These are phyloP conservation scores for Camellia sinensis DNA, from an alignment of 148 eudicot species.

Conservation along the genomic window DNA sequence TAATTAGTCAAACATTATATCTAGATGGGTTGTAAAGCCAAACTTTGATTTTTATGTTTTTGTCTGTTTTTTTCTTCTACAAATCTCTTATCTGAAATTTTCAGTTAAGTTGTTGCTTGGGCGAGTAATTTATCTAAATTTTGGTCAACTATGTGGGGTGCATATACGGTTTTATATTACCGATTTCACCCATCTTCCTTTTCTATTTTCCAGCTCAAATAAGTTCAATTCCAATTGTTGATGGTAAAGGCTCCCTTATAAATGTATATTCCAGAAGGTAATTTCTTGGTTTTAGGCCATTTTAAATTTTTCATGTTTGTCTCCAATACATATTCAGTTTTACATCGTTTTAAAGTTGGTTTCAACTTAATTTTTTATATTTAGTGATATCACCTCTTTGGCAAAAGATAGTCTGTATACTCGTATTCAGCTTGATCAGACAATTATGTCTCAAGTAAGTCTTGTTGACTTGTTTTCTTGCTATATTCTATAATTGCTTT, in stretches of 20 bases:
- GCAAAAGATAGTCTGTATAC: conserved; percentile 27
- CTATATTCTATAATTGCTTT: neutral
- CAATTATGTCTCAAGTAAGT: conserved; percentile 38
- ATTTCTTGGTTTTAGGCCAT: neutral
- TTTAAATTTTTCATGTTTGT: conserved; percentile 1
- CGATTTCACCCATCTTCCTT: neutral
- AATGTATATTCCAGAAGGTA: conserved; percentile 47
- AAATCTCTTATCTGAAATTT: neutral
- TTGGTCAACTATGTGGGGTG: neutral
- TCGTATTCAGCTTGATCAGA: conserved; percentile 40
- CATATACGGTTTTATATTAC: neutral
- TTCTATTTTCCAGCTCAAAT: conserved; percentile 34
- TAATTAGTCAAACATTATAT: neutral
- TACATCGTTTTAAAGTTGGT: conserved; percentile 1
- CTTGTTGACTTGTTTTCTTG: neutral
- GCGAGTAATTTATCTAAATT: neutral
- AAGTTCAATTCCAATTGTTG: conserved; percentile 48
- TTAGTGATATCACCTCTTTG: conserved; percentile 45
- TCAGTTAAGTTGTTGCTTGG: neutral
- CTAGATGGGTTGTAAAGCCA: neutral
- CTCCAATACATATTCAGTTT: neutral
- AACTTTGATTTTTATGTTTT: neutral
- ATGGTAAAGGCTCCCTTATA: conserved; percentile 33
- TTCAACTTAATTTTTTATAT: neutral
- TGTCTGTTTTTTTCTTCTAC: too few species aligned